phyloP scores from a whole-genome alignment of 1,284 basidiomycete genomes.

The Puccinia sorghi region DNA sequence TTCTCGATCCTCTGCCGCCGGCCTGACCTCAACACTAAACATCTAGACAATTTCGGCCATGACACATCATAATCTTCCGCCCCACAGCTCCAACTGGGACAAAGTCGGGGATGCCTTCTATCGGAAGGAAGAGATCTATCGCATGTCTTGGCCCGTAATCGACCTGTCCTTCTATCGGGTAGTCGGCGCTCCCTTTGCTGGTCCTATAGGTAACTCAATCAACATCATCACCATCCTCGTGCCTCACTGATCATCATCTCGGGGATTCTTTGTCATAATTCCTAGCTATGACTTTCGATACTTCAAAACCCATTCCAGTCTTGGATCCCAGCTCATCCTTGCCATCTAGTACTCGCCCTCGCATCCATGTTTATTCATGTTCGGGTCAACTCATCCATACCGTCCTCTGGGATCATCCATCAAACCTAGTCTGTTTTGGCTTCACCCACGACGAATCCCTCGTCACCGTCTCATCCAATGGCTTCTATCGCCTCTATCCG shows the following conservation, averaged over 20 bases:
- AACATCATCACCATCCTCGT: not conserved
- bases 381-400: slow-evolving; percentile 27
- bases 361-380: slow-evolving; percentile 35
- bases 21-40: not conserved
- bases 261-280: not conserved
- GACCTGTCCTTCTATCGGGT: slow-evolving; percentile 38
- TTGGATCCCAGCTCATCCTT: slow-evolving; percentile 13
- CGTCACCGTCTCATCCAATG: slow-evolving; percentile 86
- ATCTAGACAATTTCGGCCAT: too few relatives aligned
- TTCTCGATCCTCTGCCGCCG: not conserved
- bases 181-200: slow-evolving; percentile 39
- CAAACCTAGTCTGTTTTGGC: slow-evolving; percentile 70
- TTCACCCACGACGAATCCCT: slow-evolving; percentile 79
- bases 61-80: slow-evolving; percentile 15
- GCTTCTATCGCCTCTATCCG: slow-evolving; percentile 84
- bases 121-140: slow-evolving; percentile 44
- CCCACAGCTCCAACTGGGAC: slow-evolving; percentile 48
- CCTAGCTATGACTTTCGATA: slow-evolving; percentile 43
- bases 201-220: slow-evolving; percentile 31
- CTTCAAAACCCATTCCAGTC: slow-evolving; percentile 41
- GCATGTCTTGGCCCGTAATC: slow-evolving; percentile 32
- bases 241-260: not conserved
- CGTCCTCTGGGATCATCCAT: slow-evolving; percentile 47
- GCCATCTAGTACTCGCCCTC: slow-evolving; percentile 30
- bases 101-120: slow-evolving; percentile 47